These are phyloP conservation scores for Saccharomyces hybrid DNA, from an alignment of 1,139 yeast genomes.

Conservation along the genomic window DNA sequence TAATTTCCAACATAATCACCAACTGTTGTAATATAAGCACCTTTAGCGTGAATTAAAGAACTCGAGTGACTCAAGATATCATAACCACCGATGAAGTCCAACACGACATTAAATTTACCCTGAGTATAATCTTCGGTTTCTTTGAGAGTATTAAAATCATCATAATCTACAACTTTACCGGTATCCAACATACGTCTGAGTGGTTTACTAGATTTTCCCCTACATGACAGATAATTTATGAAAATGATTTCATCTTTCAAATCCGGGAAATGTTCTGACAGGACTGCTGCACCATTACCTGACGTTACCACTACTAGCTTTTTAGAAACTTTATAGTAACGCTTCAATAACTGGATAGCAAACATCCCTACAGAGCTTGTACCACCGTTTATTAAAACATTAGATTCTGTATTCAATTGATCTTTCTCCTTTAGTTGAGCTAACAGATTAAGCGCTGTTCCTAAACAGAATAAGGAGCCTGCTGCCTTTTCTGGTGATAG, in stretches of 20 bases:
- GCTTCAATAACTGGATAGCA: conserved; percentile 50
- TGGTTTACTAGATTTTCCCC: conserved; percentile 26
- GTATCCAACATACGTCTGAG: conserved; percentile 22
- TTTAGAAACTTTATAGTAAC: conserved; percentile 36
- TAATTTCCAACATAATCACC: conserved; percentile 43
- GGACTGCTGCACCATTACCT: conserved; percentile 30
- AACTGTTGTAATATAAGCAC: conserved; percentile 46
- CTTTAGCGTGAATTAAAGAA: conserved; percentile 33
- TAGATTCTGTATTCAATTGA: conserved; percentile 24
- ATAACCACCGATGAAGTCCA: conserved; percentile 45
- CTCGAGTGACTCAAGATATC: conserved; percentile 29
- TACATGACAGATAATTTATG: conserved; percentile 24
- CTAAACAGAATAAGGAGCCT: conserved; percentile 45
- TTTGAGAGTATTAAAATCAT: conserved; percentile 21
- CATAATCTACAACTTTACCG: conserved; percentile 23
- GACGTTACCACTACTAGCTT: conserved; percentile 41
- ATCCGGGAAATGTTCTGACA: conserved; percentile 22
- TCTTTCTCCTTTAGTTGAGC: conserved; percentile 27
- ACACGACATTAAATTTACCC: conserved; percentile 37
- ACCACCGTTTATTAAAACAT: conserved; percentile 60
- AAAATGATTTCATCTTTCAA: conserved; percentile 24
- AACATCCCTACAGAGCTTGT: conserved; percentile 61
- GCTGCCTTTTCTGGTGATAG: conserved; percentile 49
- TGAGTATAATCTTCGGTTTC: conserved; percentile 25
- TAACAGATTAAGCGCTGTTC: conserved; percentile 47